Evolutionary conservation across 805 yeast genomes (phyloP).

Genomic region (Spathaspora boniae): DNA sequence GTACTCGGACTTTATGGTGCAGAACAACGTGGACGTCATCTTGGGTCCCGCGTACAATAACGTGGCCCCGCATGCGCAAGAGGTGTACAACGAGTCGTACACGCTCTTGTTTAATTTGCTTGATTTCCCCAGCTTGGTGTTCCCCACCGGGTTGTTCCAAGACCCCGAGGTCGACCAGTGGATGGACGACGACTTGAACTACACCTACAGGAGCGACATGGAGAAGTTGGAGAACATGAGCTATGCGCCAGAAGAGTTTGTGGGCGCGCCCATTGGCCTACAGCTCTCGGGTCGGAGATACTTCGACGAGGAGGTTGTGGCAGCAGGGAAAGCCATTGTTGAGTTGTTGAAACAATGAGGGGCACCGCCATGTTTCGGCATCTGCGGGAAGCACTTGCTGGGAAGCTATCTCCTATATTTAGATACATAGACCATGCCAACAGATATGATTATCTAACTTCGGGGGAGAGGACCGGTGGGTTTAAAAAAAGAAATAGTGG

Average conservation of each 20-base stretch:
- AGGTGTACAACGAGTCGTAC: slow-evolving; percentile 74
- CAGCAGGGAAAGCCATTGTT: slow-evolving; percentile 38
- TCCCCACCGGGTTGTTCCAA: slow-evolving; percentile 60
- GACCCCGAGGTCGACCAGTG: slow-evolving; percentile 53
- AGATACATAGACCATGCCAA: too few species aligned
- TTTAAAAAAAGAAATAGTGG: too few species aligned
- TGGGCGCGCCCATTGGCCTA: slow-evolving; percentile 52
- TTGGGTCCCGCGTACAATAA: slow-evolving; percentile 66
- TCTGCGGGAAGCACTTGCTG: too few species aligned
- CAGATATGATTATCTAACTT: too few species aligned
- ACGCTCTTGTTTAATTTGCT: slow-evolving; percentile 69
- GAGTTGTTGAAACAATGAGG: slow-evolving; percentile 32
- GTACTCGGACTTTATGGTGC: slow-evolving; percentile 50
- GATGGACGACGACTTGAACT: slow-evolving; percentile 30
- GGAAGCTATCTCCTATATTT: too few species aligned
- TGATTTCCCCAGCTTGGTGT: slow-evolving; percentile 63
- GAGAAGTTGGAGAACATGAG: slow-evolving; percentile 47
- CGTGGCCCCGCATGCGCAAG: slow-evolving; percentile 64
- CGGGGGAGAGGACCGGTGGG: too few species aligned
- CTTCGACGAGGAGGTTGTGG: slow-evolving; percentile 54
- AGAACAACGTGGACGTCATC: slow-evolving; percentile 58
- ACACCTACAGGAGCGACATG: slow-evolving; percentile 41
- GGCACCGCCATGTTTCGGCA: too few species aligned
- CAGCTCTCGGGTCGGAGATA: slow-evolving; percentile 55
- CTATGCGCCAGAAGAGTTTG: slow-evolving; percentile 45